These are phyloP conservation scores for Cladosporium colombiae DNA, from an alignment of 2,329 filamentous ascomycete species.

Conservation along the genomic window DNA sequence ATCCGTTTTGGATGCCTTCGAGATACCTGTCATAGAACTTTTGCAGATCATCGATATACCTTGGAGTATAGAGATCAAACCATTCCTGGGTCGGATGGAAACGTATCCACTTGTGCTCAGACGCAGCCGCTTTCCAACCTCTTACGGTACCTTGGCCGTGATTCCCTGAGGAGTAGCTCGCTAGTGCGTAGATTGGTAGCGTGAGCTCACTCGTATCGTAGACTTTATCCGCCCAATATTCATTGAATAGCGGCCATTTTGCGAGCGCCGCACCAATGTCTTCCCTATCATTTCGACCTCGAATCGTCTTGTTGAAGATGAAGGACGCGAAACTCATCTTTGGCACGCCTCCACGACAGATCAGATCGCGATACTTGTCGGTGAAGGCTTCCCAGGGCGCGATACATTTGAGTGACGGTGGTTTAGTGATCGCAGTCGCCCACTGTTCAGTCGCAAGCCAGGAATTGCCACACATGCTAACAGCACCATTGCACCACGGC, in stretches of 20 bases:
- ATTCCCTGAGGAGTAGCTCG: constrained; percentile 21
- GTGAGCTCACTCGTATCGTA: constrained; percentile 24
- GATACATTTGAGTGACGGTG: constrained; percentile 44
- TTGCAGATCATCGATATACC: constrained; percentile 40
- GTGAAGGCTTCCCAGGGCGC: constrained; percentile 48
- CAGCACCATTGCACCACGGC: constrained; percentile 46
- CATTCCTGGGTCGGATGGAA: constrained; percentile 46
- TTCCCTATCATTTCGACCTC: not conserved
- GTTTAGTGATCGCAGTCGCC: constrained; percentile 40
- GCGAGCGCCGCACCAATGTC: constrained; percentile 22
- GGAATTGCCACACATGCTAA: constrained; percentile 48
- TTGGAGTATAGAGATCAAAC: constrained; percentile 43
- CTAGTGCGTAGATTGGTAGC: constrained; percentile 25
- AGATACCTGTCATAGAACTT: constrained; percentile 50
- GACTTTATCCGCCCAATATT: constrained; percentile 27
- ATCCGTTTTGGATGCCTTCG: constrained; percentile 45
- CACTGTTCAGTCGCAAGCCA: constrained; percentile 42
- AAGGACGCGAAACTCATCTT: not conserved
- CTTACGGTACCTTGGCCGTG: constrained; percentile 29
- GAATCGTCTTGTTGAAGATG: no score
- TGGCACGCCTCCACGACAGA: constrained; percentile 42
- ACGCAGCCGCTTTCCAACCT: constrained; percentile 37
- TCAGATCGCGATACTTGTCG: constrained; percentile 49
- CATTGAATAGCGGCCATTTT: constrained; percentile 21
- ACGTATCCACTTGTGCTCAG: constrained; percentile 47